Conservation (phyloP, 2,329 filamentous ascomycete genomes). For the Neonectria faginata region DNA sequence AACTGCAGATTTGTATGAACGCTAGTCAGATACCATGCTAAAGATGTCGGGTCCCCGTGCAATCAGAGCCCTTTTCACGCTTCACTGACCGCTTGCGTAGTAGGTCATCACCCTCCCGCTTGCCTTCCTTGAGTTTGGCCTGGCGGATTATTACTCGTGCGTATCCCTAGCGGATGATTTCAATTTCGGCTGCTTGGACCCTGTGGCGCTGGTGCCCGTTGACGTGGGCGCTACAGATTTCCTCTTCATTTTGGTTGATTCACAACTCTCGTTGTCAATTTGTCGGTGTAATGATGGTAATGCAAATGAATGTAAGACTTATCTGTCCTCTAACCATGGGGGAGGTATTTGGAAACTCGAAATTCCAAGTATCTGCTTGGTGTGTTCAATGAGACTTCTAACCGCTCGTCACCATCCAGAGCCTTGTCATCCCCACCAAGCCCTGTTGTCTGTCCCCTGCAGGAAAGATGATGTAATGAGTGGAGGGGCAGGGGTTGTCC, state of each 20-base stretch:
- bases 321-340: not conserved
- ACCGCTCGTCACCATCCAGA: not conserved
- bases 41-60: slow-evolving; percentile 4
- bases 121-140: slow-evolving; percentile 7
- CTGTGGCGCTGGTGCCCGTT: slow-evolving; percentile 36
- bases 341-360: not conserved
- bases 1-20: not conserved
- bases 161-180: slow-evolving; percentile 18
- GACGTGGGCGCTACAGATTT: slow-evolving; percentile 29
- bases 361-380: not conserved
- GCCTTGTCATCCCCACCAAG: slow-evolving; percentile 15
- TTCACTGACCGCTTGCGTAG: slow-evolving; percentile 1
- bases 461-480: slow-evolving; percentile 22
- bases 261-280: not conserved
- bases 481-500: slow-evolving; percentile 20
- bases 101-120: not conserved
- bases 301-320: not conserved
- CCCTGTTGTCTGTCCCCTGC: slow-evolving; percentile 13
- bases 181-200: slow-evolving; percentile 41
- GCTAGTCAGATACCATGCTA: not conserved
- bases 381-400: not conserved
- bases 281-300: not conserved
- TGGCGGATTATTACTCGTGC: slow-evolving; percentile 2
- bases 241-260: slow-evolving; percentile 3
- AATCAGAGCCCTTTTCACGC: slow-evolving; percentile 3